phyloP scores from a whole-genome alignment of 2,329 filamentous ascomycete genomes.

The Alternaria metachromatica region DNA sequence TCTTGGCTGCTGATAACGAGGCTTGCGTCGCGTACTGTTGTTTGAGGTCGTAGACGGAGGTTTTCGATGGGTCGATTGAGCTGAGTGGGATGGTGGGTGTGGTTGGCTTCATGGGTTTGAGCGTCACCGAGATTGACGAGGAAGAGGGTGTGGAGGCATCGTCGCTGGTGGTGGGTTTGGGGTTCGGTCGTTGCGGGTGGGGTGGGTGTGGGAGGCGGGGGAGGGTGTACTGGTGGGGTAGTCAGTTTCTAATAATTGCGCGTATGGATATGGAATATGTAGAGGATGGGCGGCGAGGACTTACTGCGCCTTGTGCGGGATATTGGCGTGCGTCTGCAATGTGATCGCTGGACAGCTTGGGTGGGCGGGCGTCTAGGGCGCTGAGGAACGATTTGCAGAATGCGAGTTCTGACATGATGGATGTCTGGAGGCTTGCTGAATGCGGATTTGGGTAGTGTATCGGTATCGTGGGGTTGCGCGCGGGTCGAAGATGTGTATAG shows the following conservation, averaged over 20 bases:
- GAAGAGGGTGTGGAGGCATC: constrained; percentile 26
- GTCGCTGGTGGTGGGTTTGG: constrained; percentile 56
- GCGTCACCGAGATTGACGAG: constrained; percentile 61
- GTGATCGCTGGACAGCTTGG: constrained; percentile 87
- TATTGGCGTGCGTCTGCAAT: constrained; percentile 84
- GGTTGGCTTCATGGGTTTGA: constrained; percentile 72
- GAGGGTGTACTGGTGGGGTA: constrained; percentile 67
- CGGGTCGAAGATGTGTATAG: neutral
- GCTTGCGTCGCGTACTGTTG: constrained; percentile 68
- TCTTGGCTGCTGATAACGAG: constrained; percentile 68
- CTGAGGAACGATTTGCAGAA: constrained; percentile 87
- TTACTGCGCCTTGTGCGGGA: constrained; percentile 76
- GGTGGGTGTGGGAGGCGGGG: constrained; percentile 67
- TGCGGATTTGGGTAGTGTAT: neutral
- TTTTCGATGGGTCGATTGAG: constrained; percentile 66
- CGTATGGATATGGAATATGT: constrained; percentile 22
- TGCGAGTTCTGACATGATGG: constrained; percentile 67
- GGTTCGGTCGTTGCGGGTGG: constrained; percentile 56
- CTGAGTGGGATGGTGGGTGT: constrained; percentile 72
- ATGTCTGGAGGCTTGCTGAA: neutral
- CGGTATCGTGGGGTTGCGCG: neutral
- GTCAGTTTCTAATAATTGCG: constrained; percentile 32
- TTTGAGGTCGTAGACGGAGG: constrained; percentile 82
- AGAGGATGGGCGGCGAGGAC: constrained; percentile 35
- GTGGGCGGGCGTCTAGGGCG: constrained; percentile 76